Evolutionary conservation across 176 grass and related monocot species (phyloP).

Genomic region (Carex littledalei): DNA sequence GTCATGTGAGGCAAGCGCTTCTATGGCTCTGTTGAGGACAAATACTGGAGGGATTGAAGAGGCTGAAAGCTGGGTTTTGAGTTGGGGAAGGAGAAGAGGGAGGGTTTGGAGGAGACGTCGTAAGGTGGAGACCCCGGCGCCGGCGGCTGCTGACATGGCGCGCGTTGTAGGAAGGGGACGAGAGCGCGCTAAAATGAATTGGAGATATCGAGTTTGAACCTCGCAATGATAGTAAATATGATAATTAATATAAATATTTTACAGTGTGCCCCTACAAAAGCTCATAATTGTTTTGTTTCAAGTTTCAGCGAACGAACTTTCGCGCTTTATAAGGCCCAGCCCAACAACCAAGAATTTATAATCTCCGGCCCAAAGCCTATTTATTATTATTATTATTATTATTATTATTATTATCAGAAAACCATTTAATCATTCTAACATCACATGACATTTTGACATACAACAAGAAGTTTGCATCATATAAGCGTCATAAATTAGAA

Average conservation of each 20-base stretch:
- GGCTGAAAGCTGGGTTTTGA: background rate
- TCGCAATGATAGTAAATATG: background rate
- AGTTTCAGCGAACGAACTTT: too few relatives aligned
- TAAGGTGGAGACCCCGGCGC: conserved; percentile 25
- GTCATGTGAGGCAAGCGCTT: conserved; percentile 44
- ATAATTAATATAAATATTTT: too few relatives aligned
- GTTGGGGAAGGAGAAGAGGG: conserved; percentile 43
- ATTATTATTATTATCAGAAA: too few relatives aligned
- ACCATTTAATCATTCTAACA: too few relatives aligned
- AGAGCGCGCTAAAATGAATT: background rate
- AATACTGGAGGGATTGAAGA: conserved; percentile 27
- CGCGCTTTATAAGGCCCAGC: too few relatives aligned
- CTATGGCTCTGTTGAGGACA: conserved; percentile 70
- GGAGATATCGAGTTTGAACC: background rate
- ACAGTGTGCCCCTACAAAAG: too few relatives aligned
- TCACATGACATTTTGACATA: too few relatives aligned
- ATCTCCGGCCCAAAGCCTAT: too few relatives aligned
- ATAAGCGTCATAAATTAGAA: conserved; percentile 4
- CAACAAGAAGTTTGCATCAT: conserved; percentile 17
- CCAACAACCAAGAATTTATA: too few relatives aligned
- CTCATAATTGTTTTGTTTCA: too few relatives aligned
- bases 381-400: too few relatives aligned
- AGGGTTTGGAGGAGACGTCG: conserved; percentile 42
- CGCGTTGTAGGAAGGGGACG: background rate
- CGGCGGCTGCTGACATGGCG: conserved; percentile 6